These are phyloP conservation scores for Apiospora pterosperma DNA, from an alignment of 2,329 filamentous ascomycete species.

Conservation along the genomic window DNA sequence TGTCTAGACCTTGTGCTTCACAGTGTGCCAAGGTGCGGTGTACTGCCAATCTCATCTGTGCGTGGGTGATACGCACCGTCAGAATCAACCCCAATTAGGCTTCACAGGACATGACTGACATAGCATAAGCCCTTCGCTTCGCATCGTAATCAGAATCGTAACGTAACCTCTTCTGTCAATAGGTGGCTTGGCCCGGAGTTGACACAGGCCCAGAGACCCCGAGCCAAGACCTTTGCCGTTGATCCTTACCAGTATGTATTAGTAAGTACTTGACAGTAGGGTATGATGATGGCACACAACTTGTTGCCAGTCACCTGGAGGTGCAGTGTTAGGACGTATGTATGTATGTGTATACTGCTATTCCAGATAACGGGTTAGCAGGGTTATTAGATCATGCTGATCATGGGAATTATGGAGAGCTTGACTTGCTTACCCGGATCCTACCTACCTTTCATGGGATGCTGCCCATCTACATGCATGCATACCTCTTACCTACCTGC, in stretches of 20 bases:
- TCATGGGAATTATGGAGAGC: background rate
- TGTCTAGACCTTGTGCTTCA: background rate
- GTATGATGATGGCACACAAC: background rate
- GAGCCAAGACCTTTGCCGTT: background rate
- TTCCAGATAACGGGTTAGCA: background rate
- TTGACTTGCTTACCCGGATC: conserved; percentile 1
- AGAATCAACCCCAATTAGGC: background rate
- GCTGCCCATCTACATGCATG: background rate
- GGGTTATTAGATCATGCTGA: conserved; percentile 2
- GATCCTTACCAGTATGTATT: background rate
- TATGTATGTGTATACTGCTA: too few relatives aligned
- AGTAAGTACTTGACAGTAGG: background rate
- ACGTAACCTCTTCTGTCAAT: background rate
- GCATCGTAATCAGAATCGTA: too few relatives aligned
- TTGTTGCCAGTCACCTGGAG: background rate
- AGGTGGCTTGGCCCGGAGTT: background rate
- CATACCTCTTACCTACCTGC: background rate
- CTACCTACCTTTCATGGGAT: background rate
- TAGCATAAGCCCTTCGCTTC: background rate
- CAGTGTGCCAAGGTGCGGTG: background rate
- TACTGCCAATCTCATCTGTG: background rate
- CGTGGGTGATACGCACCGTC: conserved; percentile 1
- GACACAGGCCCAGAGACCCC: background rate
- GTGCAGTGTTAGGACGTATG: background rate
- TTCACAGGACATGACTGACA: background rate